Percentiles rank a stretch among this genome's conserved stretches.
Conservation (phyloP, 805 yeast genomes). For the Candida palmyrensis region DNA sequence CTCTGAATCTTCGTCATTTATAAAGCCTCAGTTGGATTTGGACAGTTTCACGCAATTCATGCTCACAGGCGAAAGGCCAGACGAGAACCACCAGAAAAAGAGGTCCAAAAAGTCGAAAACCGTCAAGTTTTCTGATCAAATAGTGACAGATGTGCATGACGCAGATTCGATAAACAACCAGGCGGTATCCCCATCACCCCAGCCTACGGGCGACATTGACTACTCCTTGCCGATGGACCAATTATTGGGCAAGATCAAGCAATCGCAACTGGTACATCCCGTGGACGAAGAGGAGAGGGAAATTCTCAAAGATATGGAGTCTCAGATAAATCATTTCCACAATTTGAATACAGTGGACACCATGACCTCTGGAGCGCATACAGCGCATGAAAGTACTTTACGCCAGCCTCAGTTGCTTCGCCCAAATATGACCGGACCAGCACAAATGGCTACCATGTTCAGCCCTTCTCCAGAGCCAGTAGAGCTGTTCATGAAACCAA, state of each 20-base stretch:
- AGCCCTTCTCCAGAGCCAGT: conserved; percentile 18
- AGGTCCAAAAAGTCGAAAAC: conserved; percentile 46
- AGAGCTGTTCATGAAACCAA: conserved; percentile 25
- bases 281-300: conserved; percentile 62
- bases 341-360: conserved; percentile 72
- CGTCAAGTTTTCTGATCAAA: conserved; percentile 70
- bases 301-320: conserved; percentile 68
- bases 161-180: conserved; percentile 8
- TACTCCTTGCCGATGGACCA: conserved; percentile 75
- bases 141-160: conserved; percentile 42
- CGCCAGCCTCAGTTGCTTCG: conserved; percentile 17
- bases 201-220: conserved; percentile 37
- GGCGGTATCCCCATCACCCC: conserved; percentile 17
- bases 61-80: conserved; percentile 74
- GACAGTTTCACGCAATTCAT: conserved; percentile 83
- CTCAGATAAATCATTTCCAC: conserved; percentile 62
- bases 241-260: conserved; percentile 41
- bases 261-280: conserved; percentile 5
- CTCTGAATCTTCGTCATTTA: conserved; percentile 8
- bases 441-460: conserved; percentile 32
- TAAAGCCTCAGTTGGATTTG: conserved; percentile 50
- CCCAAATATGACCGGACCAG: conserved; percentile 46
- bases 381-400: conserved; percentile 3
- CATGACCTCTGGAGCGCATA: conserved; percentile 2
- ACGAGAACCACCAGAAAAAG: conserved; percentile 32